Evolutionary conservation across 192 early-diverging fungal genomes (phyloP).

Genomic region (Phycomyces nitens): DNA sequence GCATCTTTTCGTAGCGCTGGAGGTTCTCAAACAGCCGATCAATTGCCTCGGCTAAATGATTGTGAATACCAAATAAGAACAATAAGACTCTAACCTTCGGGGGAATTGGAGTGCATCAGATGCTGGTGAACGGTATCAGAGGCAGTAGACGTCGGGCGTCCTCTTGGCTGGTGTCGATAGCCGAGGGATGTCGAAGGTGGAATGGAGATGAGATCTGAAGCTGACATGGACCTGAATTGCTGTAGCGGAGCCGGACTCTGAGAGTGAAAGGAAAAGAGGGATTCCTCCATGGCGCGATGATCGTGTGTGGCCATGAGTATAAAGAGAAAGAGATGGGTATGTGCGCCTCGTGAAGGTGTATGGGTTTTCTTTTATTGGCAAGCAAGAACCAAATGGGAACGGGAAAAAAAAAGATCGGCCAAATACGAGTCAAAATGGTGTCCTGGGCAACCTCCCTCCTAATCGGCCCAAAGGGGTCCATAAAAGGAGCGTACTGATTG

Average conservation of each 20-base stretch:
- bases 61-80: neutral
- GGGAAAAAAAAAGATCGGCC: neutral
- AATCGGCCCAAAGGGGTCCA: conserved; percentile 4
- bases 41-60: conserved; percentile 56
- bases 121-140: neutral
- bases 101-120: conserved; percentile 2
- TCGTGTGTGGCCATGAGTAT: conserved; percentile 24
- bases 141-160: neutral
- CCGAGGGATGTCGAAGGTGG: neutral
- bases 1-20: conserved; percentile 84
- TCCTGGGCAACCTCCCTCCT: conserved; percentile 2
- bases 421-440: conserved; percentile 11
- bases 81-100: conserved; percentile 9
- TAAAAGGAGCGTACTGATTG: conserved; percentile 1
- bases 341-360: neutral
- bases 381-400: neutral
- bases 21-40: conserved; percentile 92
- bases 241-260: conserved; percentile 1
- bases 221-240: conserved; percentile 18
- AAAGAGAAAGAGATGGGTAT: conserved; percentile 5
- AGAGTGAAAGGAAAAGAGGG: conserved; percentile 18
- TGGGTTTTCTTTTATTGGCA: neutral
- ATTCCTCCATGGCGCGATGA: conserved; percentile 23
- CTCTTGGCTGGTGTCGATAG: neutral
- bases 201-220: conserved; percentile 16